Conservation (phyloP, 2,329 filamentous ascomycete genomes). For the Dactylellina haptotyla region DNA sequence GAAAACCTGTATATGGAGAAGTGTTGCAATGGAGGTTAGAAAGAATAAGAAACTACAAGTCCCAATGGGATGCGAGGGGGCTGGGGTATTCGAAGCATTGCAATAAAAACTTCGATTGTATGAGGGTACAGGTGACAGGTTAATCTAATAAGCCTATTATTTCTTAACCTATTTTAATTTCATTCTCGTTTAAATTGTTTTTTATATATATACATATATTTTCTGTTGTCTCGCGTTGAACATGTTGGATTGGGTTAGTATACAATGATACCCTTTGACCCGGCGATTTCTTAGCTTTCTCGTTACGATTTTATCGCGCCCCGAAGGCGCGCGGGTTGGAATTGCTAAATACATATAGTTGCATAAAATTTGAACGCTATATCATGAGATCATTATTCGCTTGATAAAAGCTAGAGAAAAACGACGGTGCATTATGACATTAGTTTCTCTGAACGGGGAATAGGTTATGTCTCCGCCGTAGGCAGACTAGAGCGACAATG, state of each 20-base stretch:
- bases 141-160: no score
- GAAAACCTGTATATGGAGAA: slow-evolving; percentile 84
- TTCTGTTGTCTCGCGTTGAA: background rate
- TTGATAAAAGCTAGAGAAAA: no score
- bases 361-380: no score
- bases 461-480: no score
- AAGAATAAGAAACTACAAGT: slow-evolving; percentile 69
- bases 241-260: background rate
- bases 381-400: no score
- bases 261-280: background rate
- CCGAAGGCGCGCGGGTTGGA: background rate
- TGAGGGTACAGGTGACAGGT: background rate
- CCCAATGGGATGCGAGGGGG: slow-evolving; percentile 72
- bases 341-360: no score
- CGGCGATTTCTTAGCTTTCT: background rate
- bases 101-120: no score
- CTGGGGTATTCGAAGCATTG: slow-evolving; percentile 57
- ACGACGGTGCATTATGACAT: no score
- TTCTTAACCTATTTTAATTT: background rate
- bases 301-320: background rate
- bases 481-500: background rate
- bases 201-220: background rate
- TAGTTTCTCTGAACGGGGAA: no score
- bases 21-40: slow-evolving; percentile 68
- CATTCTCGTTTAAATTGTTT: background rate